Percentiles rank a stretch among this genome's conserved stretches.
phyloP scores from a whole-genome alignment of 345 rosid genomes.

The Linum lewisii region DNA sequence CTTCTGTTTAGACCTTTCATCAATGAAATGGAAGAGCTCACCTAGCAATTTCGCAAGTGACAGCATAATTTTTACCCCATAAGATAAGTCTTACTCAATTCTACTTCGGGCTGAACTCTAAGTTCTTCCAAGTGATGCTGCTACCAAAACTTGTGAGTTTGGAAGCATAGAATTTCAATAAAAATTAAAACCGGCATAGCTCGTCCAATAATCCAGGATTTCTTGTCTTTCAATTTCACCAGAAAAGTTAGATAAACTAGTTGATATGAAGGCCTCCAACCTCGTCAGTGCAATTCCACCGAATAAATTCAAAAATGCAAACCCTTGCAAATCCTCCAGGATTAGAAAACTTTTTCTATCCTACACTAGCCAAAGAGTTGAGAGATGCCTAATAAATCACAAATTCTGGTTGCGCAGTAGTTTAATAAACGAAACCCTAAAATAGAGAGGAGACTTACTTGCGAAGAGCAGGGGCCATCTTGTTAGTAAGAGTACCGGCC shows the following conservation, averaged over 20 bases:
- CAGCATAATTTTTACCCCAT: no score
- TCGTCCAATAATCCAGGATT: neutral
- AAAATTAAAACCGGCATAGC: neutral
- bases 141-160: neutral
- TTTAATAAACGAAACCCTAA: neutral
- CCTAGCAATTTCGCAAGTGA: no score
- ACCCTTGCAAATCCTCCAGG: neutral
- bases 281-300: neutral
- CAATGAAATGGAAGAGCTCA: neutral
- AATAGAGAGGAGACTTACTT: constrained; percentile 33
- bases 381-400: neutral
- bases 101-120: neutral
- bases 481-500: constrained; percentile 97
- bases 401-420: no score
- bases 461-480: constrained; percentile 99
- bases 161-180: neutral
- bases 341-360: neutral
- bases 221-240: neutral
- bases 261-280: neutral
- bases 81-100: no score
- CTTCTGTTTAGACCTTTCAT: neutral
- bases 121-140: neutral
- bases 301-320: neutral
- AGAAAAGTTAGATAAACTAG: neutral
- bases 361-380: neutral